These are phyloP conservation scores for Astragalus glycyphyllos DNA, from an alignment of 306 rosid genomes.

Conservation along the genomic window DNA sequence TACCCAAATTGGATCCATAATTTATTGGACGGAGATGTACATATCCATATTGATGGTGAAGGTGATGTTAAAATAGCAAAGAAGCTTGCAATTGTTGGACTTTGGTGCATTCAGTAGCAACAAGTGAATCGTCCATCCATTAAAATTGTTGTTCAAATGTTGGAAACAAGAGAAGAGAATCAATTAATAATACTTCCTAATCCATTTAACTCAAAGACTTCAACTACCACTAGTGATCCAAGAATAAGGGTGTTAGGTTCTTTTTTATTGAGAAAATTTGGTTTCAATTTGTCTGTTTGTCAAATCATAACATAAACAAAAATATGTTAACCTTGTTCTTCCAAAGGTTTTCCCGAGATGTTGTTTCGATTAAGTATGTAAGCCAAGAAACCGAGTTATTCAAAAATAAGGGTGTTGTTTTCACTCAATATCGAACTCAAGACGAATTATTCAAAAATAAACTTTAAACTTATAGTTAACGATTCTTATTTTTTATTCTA, in stretches of 20 bases:
- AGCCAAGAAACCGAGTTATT: too few relatives aligned
- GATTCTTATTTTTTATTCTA: too few relatives aligned
- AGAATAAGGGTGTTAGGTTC: not conserved
- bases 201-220: not conserved
- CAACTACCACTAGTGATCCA: not conserved
- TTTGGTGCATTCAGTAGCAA: conserved; percentile 27
- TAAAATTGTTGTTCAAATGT: not conserved
- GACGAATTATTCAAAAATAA: too few relatives aligned
- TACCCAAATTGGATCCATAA: conserved; percentile 33
- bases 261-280: too few relatives aligned
- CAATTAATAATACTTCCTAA: not conserved
- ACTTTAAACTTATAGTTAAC: too few relatives aligned
- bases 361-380: too few relatives aligned
- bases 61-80: conserved; percentile 6
- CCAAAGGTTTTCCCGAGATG: too few relatives aligned
- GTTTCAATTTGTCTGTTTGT: too few relatives aligned
- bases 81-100: conserved; percentile 30
- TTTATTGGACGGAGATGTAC: not conserved
- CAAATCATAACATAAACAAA: too few relatives aligned
- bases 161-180: not conserved
- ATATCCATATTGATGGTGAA: conserved; percentile 2
- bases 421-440: too few relatives aligned
- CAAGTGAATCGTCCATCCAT: conserved; percentile 9
- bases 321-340: too few relatives aligned
- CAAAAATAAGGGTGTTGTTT: too few relatives aligned